Conservation (phyloP, 352 stramenopile species). For the Phytophthora pisi region DNA sequence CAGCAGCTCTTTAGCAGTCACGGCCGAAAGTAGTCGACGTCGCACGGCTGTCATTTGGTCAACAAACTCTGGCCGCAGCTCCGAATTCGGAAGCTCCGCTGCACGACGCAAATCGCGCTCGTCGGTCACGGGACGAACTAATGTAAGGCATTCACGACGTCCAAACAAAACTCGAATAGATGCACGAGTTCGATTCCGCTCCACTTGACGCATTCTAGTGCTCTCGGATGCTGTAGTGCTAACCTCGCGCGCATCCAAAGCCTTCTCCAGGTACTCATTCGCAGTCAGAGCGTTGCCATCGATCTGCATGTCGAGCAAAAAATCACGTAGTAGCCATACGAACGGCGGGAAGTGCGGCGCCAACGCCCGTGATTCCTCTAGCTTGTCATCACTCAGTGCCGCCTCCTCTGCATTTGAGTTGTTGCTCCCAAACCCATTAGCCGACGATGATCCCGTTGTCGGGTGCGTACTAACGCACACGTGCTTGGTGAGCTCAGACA, state of each 20-base stretch:
- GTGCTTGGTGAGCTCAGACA: conserved; percentile 86
- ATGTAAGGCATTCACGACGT: conserved; percentile 74
- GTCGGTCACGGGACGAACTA: conserved; percentile 77
- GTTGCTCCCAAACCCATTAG: conserved; percentile 5
- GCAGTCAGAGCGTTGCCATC: conserved; percentile 62
- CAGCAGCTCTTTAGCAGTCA: conserved; percentile 68
- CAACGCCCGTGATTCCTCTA: conserved; percentile 56
- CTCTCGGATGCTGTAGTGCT: conserved; percentile 35
- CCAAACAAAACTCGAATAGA: conserved; percentile 78
- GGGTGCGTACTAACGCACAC: conserved; percentile 68
- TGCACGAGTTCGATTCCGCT: conserved; percentile 72
- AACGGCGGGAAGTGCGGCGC: conserved; percentile 85
- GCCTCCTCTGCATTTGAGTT: conserved; percentile 16
- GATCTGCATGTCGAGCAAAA: conserved; percentile 80
- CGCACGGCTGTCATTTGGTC: conserved; percentile 66
- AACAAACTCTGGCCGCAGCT: conserved; percentile 85
- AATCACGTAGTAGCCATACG: conserved; percentile 83
- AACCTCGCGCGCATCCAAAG: conserved; percentile 61
- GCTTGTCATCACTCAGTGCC: conserved; percentile 37
- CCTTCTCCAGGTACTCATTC: conserved; percentile 82
- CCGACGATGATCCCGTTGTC: background rate
- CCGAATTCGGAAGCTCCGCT: conserved; percentile 47
- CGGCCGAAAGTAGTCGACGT: conserved; percentile 51
- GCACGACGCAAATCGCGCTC: conserved; percentile 68
- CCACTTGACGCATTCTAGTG: conserved; percentile 50